phyloP scores from a whole-genome alignment of 352 stramenopile genomes.

The Pythium insidiosum region DNA sequence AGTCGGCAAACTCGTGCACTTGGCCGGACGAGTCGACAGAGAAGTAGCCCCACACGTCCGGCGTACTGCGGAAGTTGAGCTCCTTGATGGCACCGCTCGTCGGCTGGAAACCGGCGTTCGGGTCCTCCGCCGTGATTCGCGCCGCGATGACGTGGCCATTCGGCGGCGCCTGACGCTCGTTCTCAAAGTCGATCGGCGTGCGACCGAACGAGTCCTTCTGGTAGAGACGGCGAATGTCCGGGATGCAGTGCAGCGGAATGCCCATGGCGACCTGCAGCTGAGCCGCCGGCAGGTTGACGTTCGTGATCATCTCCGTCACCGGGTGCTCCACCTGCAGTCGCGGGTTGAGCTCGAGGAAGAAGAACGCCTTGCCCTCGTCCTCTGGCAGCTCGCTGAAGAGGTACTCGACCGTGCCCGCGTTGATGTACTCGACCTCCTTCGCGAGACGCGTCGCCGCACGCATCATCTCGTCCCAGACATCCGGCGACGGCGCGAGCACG shows the following conservation, averaged over 20 bases:
- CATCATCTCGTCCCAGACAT: constrained; percentile 99
- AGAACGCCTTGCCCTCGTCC: constrained; percentile 93
- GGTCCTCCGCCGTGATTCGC: constrained; percentile 99
- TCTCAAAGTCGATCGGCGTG: constrained; percentile 95
- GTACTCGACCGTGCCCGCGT: constrained; percentile 99
- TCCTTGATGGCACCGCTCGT: constrained; percentile 97
- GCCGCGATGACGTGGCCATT: constrained; percentile 97
- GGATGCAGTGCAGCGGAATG: constrained; percentile 98
- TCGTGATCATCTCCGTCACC: constrained; percentile 99
- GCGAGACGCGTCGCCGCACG: constrained; percentile 94
- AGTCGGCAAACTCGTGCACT: constrained; percentile 99
- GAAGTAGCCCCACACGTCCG: constrained; percentile 99
- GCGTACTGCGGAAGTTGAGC: constrained; percentile 98
- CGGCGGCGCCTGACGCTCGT: constrained; percentile 62
- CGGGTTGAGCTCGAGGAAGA: constrained; percentile 99
- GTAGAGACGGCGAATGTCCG: constrained; percentile 97
- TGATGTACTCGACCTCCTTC: constrained; percentile 98
- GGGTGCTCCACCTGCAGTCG: constrained; percentile 98
- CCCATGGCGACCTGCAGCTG: constrained; percentile 99
- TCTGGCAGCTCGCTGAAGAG: constrained; percentile 94
- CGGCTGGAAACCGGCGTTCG: constrained; percentile 98
- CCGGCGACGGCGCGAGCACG: constrained; percentile 87
- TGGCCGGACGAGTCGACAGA: constrained; percentile 97
- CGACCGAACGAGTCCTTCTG: constrained; percentile 90
- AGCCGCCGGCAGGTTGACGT: constrained; percentile 95